Evolutionary conservation across 768 basidiomycete species (phyloP).

Genomic region (Xanthoconium stramineum): DNA sequence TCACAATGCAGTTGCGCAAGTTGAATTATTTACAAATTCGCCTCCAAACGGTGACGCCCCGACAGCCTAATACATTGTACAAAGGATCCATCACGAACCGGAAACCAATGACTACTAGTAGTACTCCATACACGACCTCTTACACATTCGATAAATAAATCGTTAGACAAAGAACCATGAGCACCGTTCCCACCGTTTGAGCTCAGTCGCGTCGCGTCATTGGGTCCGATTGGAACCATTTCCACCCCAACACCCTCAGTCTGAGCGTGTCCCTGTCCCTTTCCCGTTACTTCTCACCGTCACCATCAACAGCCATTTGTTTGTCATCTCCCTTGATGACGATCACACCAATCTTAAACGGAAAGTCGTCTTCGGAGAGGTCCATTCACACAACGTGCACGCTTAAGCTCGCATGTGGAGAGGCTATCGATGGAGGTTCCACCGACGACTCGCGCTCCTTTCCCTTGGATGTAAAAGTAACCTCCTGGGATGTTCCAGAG

Average conservation of each 20-base stretch:
- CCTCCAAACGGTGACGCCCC: no score
- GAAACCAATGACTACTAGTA: not conserved
- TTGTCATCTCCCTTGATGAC: slow-evolving; percentile 1
- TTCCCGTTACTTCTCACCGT: not conserved
- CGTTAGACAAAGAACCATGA: slow-evolving; percentile 9
- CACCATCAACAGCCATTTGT: slow-evolving; percentile 14
- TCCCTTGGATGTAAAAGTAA: not conserved
- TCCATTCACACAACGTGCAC: slow-evolving; percentile 15
- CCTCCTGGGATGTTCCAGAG: not conserved
- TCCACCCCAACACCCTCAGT: slow-evolving; percentile 29
- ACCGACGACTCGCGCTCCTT: not conserved
- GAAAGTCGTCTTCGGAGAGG: slow-evolving; percentile 21
- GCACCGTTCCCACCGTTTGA: not conserved
- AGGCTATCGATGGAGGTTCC: not conserved
- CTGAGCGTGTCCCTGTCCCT: slow-evolving; percentile 1
- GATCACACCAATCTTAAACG: slow-evolving; percentile 22
- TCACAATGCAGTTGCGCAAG: no score
- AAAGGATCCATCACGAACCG: not conserved
- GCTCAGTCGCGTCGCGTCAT: not conserved
- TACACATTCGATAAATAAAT: slow-evolving; percentile 16
- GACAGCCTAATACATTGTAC: no score
- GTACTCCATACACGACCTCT: slow-evolving; percentile 11
- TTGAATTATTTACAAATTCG: no score
- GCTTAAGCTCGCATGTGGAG: not conserved
- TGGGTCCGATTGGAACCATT: slow-evolving; percentile 19